A percentile compares a stretch with the other conserved stretches of the same genome.
These are phyloP conservation scores for Pichia paraexigua DNA, from an alignment of 805 yeast genomes.

Conservation along the genomic window DNA sequence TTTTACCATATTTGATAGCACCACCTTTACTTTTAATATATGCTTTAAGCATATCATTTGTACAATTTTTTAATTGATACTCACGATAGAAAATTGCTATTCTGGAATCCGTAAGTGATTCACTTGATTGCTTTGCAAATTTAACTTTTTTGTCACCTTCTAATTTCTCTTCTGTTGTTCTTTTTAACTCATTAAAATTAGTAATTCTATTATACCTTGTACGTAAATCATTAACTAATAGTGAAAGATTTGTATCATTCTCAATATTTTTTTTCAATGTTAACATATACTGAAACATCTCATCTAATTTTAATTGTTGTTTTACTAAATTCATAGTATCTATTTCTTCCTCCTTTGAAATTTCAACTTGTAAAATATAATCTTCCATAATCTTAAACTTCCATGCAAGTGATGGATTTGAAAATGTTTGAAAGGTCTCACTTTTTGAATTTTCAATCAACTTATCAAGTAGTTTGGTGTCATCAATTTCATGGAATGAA, in stretches of 20 bases:
- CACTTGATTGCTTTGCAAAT: background rate
- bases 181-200: slow-evolving; percentile 11
- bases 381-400: slow-evolving; percentile 59
- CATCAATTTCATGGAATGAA: slow-evolving; percentile 11
- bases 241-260: background rate
- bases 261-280: slow-evolving; percentile 11
- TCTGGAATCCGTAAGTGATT: background rate
- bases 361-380: slow-evolving; percentile 46
- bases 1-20: slow-evolving; percentile 30
- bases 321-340: slow-evolving; percentile 8
- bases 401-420: slow-evolving; percentile 62
- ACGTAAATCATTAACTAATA: slow-evolving; percentile 14
- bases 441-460: slow-evolving; percentile 19
- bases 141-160: background rate
- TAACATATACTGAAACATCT: slow-evolving; percentile 13
- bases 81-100: slow-evolving; percentile 1
- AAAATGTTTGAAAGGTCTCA: slow-evolving; percentile 25
- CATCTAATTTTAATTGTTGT: slow-evolving; percentile 16
- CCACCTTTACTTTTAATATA: slow-evolving; percentile 31
- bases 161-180: slow-evolving; percentile 1
- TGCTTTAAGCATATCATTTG: slow-evolving; percentile 11
- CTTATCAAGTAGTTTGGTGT: slow-evolving; percentile 16
- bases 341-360: background rate
- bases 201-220: slow-evolving; percentile 18
- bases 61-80: slow-evolving; percentile 1